These are phyloP conservation scores for Kernera saxatilis DNA, from an alignment of 345 rosid genomes.

Conservation along the genomic window DNA sequence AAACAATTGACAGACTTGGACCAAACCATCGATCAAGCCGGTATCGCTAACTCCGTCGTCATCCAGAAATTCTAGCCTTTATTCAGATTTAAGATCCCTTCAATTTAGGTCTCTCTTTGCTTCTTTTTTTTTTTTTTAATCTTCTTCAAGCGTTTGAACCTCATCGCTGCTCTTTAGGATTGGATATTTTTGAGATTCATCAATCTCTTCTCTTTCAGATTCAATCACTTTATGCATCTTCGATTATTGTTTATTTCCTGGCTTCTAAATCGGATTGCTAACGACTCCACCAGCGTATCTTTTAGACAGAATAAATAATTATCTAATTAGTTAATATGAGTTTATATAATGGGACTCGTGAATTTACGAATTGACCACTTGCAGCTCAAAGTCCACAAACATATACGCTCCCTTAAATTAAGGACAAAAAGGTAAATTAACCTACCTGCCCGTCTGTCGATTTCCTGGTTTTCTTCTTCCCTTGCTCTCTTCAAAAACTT, in stretches of 20 bases:
- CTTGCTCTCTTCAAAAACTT: not conserved
- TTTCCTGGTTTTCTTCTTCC: not conserved
- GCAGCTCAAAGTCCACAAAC: not conserved
- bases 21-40: conserved; percentile 90
- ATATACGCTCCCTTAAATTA: not conserved
- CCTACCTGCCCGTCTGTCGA: conserved; percentile 19
- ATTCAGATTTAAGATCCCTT: not conserved
- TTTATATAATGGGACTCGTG: conserved; percentile 7
- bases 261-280: not conserved
- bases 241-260: not conserved
- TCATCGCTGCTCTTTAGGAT: not conserved
- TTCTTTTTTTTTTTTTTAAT: not conserved
- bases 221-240: not conserved
- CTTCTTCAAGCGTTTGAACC: not conserved
- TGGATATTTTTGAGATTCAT: conserved; percentile 9
- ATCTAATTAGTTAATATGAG: too few relatives aligned
- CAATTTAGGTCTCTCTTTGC: not conserved
- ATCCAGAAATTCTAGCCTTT: conserved; percentile 71
- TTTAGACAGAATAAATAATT: not conserved
- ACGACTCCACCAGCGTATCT: conserved; percentile 10
- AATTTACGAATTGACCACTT: conserved; percentile 20
- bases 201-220: not conserved
- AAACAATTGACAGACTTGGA: conserved; percentile 57
- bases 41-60: conserved; percentile 81
- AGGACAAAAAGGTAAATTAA: conserved; percentile 10